Evolutionary conservation across 2,329 filamentous ascomycete species (phyloP).

Genomic region (Fusarium nurragi): DNA sequence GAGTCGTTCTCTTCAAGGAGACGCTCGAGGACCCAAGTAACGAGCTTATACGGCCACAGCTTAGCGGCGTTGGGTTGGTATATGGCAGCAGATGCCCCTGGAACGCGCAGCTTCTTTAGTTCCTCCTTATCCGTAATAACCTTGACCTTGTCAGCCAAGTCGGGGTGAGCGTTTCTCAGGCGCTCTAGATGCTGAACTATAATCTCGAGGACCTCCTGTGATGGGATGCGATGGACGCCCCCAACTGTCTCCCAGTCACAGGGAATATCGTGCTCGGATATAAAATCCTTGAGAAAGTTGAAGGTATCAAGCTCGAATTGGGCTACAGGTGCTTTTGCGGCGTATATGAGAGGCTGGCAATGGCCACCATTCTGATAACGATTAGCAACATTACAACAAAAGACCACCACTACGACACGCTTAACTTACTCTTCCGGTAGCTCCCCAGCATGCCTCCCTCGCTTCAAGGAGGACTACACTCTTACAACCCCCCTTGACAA

Average conservation of each 20-base stretch:
- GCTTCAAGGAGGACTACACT: constrained; percentile 80
- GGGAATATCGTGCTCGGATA: constrained; percentile 65
- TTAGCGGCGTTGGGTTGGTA: constrained; percentile 72
- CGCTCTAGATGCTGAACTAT: constrained; percentile 61
- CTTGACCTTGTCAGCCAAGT: constrained; percentile 61
- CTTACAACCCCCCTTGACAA: constrained; percentile 59
- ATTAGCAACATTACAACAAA: constrained; percentile 4
- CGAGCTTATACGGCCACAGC: constrained; percentile 86
- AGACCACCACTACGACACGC: neutral
- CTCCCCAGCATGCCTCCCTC: constrained; percentile 81
- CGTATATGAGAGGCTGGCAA: constrained; percentile 77
- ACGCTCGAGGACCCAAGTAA: constrained; percentile 73
- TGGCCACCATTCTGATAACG: constrained; percentile 70
- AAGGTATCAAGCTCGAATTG: constrained; percentile 79
- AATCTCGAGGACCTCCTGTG: constrained; percentile 61
- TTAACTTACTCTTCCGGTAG: constrained; percentile 76
- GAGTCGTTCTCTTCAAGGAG: constrained; percentile 55
- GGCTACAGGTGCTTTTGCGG: constrained; percentile 66
- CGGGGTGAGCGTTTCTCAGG: constrained; percentile 62
- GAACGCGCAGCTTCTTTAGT: constrained; percentile 64
- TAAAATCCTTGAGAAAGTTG: constrained; percentile 65
- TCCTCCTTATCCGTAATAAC: constrained; percentile 52
- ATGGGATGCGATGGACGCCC: constrained; percentile 72
- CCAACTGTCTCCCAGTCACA: constrained; percentile 75
- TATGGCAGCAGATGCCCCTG: constrained; percentile 69